These are phyloP conservation scores for Solanum aculeatissimum DNA, from an alignment of 305 asterid species.

Conservation along the genomic window DNA sequence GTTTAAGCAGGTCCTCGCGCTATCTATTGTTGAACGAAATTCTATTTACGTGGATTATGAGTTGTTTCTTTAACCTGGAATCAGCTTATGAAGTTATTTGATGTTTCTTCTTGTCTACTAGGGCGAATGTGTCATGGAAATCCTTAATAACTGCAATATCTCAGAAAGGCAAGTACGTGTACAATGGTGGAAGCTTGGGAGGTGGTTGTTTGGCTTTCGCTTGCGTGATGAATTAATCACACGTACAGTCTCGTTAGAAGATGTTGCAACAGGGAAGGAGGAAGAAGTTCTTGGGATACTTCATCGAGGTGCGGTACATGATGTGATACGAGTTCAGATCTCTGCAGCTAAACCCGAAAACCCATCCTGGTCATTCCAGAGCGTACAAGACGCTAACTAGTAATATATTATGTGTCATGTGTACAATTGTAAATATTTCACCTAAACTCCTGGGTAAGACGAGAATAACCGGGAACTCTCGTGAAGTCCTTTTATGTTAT, in stretches of 20 bases:
- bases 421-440: not conserved
- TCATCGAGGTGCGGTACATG: conserved; percentile 61
- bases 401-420: not conserved
- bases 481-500: not conserved
- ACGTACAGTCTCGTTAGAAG: conserved; percentile 34
- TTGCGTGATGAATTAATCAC: conserved; percentile 48
- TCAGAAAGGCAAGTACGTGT: conserved; percentile 59
- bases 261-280: conserved; percentile 27
- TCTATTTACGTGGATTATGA: not conserved
- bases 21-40: not conserved
- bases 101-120: conserved; percentile 6
- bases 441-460: not conserved
- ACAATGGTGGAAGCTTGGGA: conserved; percentile 87
- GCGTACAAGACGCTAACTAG: conserved; percentile 11
- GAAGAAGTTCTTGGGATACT: conserved; percentile 58
- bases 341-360: conserved; percentile 28
- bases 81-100: not conserved
- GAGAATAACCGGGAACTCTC: not conserved
- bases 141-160: conserved; percentile 27
- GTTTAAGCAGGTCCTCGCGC: not conserved
- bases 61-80: not conserved
- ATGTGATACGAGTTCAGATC: conserved; percentile 64
- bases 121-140: conserved; percentile 39
- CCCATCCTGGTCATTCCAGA: conserved; percentile 46
- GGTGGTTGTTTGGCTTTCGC: conserved; percentile 71